Conservation (phyloP, 768 basidiomycete genomes). For the Calocybe cyanea region DNA sequence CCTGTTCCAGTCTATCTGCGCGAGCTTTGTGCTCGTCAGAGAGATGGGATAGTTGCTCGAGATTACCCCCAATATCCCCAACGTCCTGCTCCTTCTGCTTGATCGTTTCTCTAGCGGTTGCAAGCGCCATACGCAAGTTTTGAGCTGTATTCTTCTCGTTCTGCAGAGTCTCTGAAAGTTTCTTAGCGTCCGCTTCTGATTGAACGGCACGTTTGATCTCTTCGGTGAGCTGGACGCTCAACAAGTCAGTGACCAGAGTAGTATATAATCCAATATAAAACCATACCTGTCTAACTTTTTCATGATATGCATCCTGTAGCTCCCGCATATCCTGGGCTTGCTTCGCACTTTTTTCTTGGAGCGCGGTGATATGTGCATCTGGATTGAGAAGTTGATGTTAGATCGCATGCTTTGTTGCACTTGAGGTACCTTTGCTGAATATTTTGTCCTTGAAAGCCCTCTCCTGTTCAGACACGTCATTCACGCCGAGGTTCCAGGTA, state of each 20-base stretch:
- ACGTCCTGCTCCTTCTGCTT: conserved; percentile 46
- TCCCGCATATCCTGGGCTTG: conserved; percentile 41
- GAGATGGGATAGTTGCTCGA: conserved; percentile 52
- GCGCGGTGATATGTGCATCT: conserved; percentile 49
- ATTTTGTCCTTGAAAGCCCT: conserved; percentile 44
- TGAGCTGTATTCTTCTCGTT: conserved; percentile 49
- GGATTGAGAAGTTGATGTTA: conserved; percentile 11
- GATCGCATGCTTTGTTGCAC: background rate
- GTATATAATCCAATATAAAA: background rate
- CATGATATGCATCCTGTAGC: conserved; percentile 36
- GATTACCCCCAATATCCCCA: conserved; percentile 51
- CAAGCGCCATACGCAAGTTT: conserved; percentile 50
- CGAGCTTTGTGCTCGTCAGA: conserved; percentile 43
- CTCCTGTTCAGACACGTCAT: conserved; percentile 46
- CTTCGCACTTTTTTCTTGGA: conserved; percentile 38
- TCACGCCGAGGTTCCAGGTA: conserved; percentile 39
- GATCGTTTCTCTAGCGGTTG: conserved; percentile 44
- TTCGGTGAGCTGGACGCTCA: conserved; percentile 41
- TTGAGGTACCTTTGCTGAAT: conserved; percentile 42
- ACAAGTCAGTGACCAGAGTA: background rate
- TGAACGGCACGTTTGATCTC: conserved; percentile 55
- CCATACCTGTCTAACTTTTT: conserved; percentile 43
- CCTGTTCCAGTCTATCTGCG: conserved; percentile 47
- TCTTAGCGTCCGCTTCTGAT: conserved; percentile 48
- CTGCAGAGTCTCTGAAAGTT: conserved; percentile 52